Evolutionary conservation across 441 rosid species (phyloP).

Genomic region (Cnidoscolus chayamansa): DNA sequence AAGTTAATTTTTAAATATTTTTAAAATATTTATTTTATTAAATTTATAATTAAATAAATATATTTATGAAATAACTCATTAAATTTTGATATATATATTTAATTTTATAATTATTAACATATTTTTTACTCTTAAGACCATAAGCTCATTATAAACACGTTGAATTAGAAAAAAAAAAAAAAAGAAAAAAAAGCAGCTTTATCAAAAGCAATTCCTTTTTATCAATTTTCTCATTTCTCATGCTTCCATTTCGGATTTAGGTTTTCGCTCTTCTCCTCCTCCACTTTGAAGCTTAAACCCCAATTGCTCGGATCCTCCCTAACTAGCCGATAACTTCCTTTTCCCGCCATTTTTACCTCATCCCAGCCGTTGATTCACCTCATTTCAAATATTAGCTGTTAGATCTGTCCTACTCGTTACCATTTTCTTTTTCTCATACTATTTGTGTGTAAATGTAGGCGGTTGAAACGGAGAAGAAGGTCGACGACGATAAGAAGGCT

Average conservation of each 20-base stretch:
- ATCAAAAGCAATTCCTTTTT: no score
- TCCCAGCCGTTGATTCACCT: conserved; percentile 24
- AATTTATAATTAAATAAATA: no score
- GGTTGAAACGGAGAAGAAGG: conserved; percentile 49
- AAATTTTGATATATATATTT: no score
- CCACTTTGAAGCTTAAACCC: conserved; percentile 26
- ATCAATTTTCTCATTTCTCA: not conserved
- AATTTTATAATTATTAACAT: no score
- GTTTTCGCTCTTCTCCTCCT: conserved; percentile 33
- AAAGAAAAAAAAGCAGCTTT: no score
- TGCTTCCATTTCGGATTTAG: conserved; percentile 37
- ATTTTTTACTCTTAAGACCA: no score
- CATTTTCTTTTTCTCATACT: not conserved
- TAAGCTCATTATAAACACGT: no score
- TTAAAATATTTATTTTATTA: no score
- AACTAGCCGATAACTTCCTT: conserved; percentile 46
- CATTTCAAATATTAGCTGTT: conserved; percentile 48
- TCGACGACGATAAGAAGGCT: conserved; percentile 52
- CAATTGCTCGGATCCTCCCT: conserved; percentile 15
- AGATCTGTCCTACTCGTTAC: conserved; percentile 34
- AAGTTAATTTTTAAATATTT: no score
- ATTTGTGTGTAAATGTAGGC: conserved; percentile 45
- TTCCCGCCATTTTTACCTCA: conserved; percentile 69
- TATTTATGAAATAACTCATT: no score
- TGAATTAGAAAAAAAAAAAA: no score